phyloP scores from a whole-genome alignment of 257 asterid species.

The Rehmannia glutinosa region DNA sequence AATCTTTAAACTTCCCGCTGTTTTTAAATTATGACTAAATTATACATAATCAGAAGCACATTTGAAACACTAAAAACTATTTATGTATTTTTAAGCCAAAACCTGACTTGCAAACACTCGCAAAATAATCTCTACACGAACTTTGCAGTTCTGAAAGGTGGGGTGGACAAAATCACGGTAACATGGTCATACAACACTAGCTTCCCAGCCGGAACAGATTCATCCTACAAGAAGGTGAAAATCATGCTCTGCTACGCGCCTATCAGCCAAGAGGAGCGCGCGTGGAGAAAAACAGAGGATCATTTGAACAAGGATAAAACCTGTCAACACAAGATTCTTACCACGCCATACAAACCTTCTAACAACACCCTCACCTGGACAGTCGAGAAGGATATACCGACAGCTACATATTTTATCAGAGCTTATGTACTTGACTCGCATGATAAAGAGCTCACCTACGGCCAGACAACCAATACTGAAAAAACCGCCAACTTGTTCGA shows the following conservation, averaged over 20 bases:
- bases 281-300: conserved; percentile 66
- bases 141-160: conserved; percentile 45
- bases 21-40: too few species aligned
- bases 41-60: too few species aligned
- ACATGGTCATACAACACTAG: conserved; percentile 45
- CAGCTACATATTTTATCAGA: conserved; percentile 62
- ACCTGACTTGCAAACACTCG: too few species aligned
- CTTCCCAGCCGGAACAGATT: conserved; percentile 31
- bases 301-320: conserved; percentile 57
- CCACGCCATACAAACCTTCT: conserved; percentile 33
- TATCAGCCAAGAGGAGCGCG: conserved; percentile 67
- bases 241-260: conserved; percentile 68
- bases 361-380: conserved; percentile 40
- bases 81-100: too few species aligned
- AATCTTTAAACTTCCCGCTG: too few species aligned
- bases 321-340: conserved; percentile 49
- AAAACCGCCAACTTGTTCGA: conserved; percentile 45
- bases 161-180: conserved; percentile 41
- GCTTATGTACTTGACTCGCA: conserved; percentile 41
- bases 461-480: conserved; percentile 49
- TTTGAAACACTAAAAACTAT: background rate
- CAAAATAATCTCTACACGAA: background rate
- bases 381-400: conserved; percentile 42
- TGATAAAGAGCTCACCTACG: conserved; percentile 41
- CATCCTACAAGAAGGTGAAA: conserved; percentile 39